Percentiles rank a stretch among this genome's conserved stretches.
These are phyloP conservation scores for Starmera amethionina DNA, from an alignment of 805 yeast genomes.

Conservation along the genomic window DNA sequence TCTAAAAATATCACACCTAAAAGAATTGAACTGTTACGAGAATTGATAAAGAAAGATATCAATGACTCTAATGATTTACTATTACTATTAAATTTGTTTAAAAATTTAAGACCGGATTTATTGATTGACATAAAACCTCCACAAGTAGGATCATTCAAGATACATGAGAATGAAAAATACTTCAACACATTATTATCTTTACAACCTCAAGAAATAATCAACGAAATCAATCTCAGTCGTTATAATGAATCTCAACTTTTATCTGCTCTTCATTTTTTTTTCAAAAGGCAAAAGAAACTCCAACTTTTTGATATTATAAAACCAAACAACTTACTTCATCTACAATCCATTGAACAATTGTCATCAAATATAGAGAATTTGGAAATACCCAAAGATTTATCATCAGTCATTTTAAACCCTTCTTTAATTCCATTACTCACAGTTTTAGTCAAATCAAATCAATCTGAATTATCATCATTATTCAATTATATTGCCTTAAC, in stretches of 20 bases:
- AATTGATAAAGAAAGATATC: conserved; percentile 11
- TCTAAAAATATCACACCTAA: conserved; percentile 19
- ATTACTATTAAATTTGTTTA: conserved; percentile 14
- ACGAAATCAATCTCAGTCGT: too few species aligned
- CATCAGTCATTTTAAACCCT: conserved; percentile 3
- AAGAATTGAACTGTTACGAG: conserved; percentile 17
- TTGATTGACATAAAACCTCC: too few species aligned
- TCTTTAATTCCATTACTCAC: conserved; percentile 3
- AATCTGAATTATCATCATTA: conserved; percentile 1
- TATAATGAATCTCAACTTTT: too few species aligned
- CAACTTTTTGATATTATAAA: too few species aligned
- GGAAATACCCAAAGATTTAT: conserved; percentile 5
- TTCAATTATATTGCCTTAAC: conserved; percentile 6
- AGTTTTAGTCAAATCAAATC: conserved; percentile 1
- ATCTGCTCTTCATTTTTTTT: too few species aligned
- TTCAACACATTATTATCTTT: too few species aligned
- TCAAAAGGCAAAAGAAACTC: conserved; percentile 7
- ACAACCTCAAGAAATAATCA: too few species aligned
- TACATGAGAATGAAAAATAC: too few species aligned
- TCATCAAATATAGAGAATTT: conserved; percentile 1
- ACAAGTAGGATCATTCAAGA: too few species aligned
- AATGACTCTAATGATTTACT: conserved; percentile 10
- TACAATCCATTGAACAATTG: conserved; percentile 3
- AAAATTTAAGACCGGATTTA: conserved; percentile 13
- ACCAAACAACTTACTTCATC: not conserved